Conservation (phyloP, 2,329 filamentous ascomycete genomes). For the Monilinia vaccinii-corymbosi region DNA sequence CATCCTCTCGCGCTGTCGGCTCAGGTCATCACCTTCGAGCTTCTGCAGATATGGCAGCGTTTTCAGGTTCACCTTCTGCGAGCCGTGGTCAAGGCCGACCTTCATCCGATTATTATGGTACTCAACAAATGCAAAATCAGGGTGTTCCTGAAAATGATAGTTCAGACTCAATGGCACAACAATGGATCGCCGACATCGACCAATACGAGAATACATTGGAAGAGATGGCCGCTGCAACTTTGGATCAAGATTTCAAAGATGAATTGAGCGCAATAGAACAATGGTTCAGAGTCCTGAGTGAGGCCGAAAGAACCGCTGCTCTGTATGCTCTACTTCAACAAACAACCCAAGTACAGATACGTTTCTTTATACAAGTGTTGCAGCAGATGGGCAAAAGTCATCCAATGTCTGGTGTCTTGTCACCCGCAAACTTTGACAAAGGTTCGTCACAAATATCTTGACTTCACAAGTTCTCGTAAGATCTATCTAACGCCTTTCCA, state of each 20-base stretch:
- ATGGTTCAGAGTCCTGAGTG: conserved; percentile 96
- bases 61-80: conserved; percentile 57
- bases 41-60: conserved; percentile 90
- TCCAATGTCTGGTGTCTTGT: conserved; percentile 91
- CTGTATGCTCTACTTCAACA: conserved; percentile 94
- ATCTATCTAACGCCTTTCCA: conserved; percentile 9
- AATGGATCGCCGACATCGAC: conserved; percentile 98
- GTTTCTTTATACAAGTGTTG: conserved; percentile 97
- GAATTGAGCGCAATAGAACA: conserved; percentile 98
- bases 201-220: conserved; percentile 98
- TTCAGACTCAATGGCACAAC: conserved; percentile 87
- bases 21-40: conserved; percentile 81
- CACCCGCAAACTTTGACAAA: conserved; percentile 94
- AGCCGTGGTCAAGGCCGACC: conserved; percentile 68
- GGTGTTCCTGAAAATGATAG: conserved; percentile 65
- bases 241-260: conserved; percentile 99
- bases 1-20: conserved; percentile 67
- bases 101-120: conserved; percentile 87
- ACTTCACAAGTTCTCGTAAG: not conserved
- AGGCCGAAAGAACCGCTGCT: conserved; percentile 91
- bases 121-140: conserved; percentile 58
- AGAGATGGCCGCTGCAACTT: conserved; percentile 97
- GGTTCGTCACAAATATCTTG: conserved; percentile 43
- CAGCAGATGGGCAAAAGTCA: conserved; percentile 99
- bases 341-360: conserved; percentile 96